Evolutionary conservation across 805 yeast genomes (phyloP), one percentile per base, ranked within the genome.

Genomic region (Wickerhamiella alocasiicola): DNA sequence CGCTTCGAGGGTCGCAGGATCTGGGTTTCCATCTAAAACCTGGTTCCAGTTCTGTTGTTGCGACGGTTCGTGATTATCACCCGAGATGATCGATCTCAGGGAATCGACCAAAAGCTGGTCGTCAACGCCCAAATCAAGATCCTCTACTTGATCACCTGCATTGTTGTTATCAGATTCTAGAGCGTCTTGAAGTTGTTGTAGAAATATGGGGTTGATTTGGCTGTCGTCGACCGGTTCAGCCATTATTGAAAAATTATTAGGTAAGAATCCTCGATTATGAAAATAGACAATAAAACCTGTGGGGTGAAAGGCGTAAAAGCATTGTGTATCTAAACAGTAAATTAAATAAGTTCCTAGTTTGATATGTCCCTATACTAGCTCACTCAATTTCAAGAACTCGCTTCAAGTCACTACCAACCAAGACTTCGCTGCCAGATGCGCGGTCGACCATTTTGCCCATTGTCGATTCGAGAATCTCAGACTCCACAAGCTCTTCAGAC

Each of bases 1-100:
- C 2, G 55, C 56, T 7, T 51, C 48, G 32, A 52, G 42, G 7
- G 55, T 52, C 6, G 50, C 55, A 1, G 53, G 50, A 19, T 51
- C 55, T 7, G 53, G 43, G 18, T 50, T 47, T 15, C 46, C 48
- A 24, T 36, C 41, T 18, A 42, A 33, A 27, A 30, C 30, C 23
- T 28, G 28, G 23, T 19, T 34, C 33, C 30, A 24, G 33, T 28
- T 26, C 11, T 23, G 26, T 9, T 34, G 29, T 15, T 25, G 36
- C 20, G 28, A 18, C 15, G 45, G 23, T 15, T 18, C 39, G 23
- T 21, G 28, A 21, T 24, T 38, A 13, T 41, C 40, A n/a, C 44
- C 42, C 23, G 36, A 32, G 27, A 44, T 41, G 19, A 44, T 41
- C 12, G 42, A 30, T 7, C 39, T 17, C 19, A 44, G 24, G n/a